phyloP scores from a whole-genome alignment of 2,329 filamentous ascomycete genomes.

The Spiromastix sp. region DNA sequence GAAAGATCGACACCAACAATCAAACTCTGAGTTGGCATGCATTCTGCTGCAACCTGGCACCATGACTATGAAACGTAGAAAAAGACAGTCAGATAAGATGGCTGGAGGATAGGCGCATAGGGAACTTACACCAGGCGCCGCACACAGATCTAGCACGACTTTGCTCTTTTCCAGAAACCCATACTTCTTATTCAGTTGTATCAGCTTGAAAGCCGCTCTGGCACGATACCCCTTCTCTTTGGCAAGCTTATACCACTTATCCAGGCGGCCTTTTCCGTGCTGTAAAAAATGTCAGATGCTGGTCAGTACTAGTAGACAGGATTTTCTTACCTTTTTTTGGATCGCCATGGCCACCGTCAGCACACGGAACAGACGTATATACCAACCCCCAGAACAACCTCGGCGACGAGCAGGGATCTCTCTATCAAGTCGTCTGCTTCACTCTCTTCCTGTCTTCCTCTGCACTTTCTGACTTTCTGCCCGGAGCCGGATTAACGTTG shows the following conservation, averaged over 20 bases:
- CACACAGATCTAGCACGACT: conserved; percentile 93
- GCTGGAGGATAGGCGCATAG: background rate
- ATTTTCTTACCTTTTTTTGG: conserved; percentile 67
- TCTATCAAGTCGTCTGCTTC: no score
- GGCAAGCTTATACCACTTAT: conserved; percentile 97
- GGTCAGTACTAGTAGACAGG: conserved; percentile 1
- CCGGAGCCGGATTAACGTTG: no score
- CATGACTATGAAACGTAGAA: conserved; percentile 53
- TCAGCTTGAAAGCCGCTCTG: conserved; percentile 92
- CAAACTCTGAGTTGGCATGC: conserved; percentile 80
- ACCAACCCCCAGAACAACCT: no score
- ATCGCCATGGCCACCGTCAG: conserved; percentile 61
- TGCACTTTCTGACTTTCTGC: no score
- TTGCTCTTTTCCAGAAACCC: conserved; percentile 94
- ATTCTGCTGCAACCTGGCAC: conserved; percentile 93
- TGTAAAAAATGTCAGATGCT: conserved; percentile 25
- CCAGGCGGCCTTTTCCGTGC: conserved; percentile 93
- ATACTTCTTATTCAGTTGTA: conserved; percentile 99
- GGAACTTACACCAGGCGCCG: conserved; percentile 70
- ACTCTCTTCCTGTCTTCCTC: no score
- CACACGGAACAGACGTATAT: no score
- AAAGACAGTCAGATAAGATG: background rate
- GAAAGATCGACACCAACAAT: conserved; percentile 91
- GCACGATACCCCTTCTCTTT: conserved; percentile 98
- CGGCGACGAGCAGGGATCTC: no score